Conservation (phyloP, 345 rosid species). For the Turnera subulata region DNA sequence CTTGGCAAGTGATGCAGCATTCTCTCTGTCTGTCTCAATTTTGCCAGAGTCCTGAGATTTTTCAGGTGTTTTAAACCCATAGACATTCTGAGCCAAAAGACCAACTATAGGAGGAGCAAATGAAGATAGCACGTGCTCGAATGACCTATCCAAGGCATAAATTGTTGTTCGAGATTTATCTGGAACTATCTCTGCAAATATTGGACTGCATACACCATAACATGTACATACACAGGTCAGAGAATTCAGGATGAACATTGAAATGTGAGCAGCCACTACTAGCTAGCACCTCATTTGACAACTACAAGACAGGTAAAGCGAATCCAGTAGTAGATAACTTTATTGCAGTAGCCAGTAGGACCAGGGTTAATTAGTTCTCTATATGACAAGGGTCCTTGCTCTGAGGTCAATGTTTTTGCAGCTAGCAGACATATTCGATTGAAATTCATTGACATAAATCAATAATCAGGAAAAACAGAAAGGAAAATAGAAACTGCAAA, state of each 20-base stretch:
- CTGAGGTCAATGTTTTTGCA: no score
- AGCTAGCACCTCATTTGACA: no score
- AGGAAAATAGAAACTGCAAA: no score
- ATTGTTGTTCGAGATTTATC: conserved; percentile 21
- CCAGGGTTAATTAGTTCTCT: no score
- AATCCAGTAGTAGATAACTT: no score
- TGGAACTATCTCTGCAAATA: conserved; percentile 27
- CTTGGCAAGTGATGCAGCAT: conserved; percentile 28
- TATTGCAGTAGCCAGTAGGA: no score
- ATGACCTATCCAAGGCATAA: conserved; percentile 23
- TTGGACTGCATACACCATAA: conserved; percentile 12
- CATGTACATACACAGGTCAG: not conserved
- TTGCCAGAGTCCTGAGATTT: not conserved
- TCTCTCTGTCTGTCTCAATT: conserved; percentile 18
- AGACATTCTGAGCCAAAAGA: conserved; percentile 20
- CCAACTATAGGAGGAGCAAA: conserved; percentile 26
- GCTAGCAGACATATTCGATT: no score
- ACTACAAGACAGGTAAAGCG: no score
- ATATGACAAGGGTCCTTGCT: no score
- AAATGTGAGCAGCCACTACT: no score
- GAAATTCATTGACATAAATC: no score
- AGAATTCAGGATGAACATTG: not conserved
- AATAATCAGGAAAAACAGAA: no score
- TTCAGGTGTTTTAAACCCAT: conserved; percentile 20
- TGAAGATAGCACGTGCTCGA: conserved; percentile 18